Evolutionary conservation across 2,329 filamentous ascomycete genomes (phyloP).

Genomic region (Fusarium sp.): DNA sequence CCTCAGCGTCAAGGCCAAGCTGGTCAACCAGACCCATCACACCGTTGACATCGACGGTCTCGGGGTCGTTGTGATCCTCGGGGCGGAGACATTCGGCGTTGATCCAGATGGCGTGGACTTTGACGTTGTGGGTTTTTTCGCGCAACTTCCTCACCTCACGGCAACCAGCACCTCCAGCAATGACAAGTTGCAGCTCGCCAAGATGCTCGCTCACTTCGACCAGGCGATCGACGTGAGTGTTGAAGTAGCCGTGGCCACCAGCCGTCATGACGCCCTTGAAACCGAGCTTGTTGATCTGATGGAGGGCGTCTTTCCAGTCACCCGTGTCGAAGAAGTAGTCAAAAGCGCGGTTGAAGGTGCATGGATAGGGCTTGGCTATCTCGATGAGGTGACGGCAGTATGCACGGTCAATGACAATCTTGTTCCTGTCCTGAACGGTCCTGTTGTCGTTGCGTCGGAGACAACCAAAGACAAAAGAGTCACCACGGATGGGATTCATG

Average conservation of each 20-base stretch:
- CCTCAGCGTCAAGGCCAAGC: constrained; percentile 36
- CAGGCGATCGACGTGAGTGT: constrained; percentile 54
- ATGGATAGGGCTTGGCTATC: constrained; percentile 55
- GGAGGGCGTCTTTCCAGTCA: constrained; percentile 43
- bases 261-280: constrained; percentile 66
- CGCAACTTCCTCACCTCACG: constrained; percentile 51
- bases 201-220: constrained; percentile 48
- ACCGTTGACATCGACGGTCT: constrained; percentile 43
- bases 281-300: constrained; percentile 54
- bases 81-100: constrained; percentile 57
- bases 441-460: constrained; percentile 41
- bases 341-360: constrained; percentile 69
- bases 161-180: constrained; percentile 63
- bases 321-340: constrained; percentile 56
- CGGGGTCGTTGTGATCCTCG: constrained; percentile 23
- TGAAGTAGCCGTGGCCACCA: constrained; percentile 58
- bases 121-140: constrained; percentile 37
- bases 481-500: constrained; percentile 56
- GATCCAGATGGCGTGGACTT: constrained; percentile 52
- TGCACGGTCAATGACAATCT: constrained; percentile 53
- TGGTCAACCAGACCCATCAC: constrained; percentile 35
- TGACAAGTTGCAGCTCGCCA: constrained; percentile 58
- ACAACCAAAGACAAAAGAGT: constrained; percentile 69
- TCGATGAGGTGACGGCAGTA: constrained; percentile 55
- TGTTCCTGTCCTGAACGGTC: background rate